A percentile compares a stretch with the other conserved stretches of the same genome.
phyloP scores from a whole-genome alignment of 2,329 filamentous ascomycete species.

The Aspergillus aculeatus region DNA sequence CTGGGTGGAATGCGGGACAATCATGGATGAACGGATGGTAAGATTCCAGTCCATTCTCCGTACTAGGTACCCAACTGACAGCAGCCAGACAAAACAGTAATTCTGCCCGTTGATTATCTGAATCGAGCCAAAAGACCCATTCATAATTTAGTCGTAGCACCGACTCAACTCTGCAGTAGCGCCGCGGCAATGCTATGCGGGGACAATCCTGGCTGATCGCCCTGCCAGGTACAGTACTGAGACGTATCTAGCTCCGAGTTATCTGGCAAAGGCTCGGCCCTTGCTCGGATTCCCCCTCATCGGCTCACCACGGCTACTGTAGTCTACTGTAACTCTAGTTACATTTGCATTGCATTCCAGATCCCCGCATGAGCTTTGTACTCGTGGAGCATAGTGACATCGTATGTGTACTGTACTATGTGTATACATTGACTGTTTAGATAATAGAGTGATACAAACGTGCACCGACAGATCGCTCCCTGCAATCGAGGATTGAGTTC shows the following conservation, averaged over 20 bases:
- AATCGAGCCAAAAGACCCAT: neutral
- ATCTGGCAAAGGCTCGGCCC: neutral
- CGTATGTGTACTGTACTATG: too few species aligned
- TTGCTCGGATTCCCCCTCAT: slow-evolving; percentile 7
- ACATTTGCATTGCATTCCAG: neutral
- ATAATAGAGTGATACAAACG: too few species aligned
- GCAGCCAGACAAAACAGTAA: neutral
- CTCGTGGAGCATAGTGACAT: neutral
- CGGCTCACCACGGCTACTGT: too few species aligned
- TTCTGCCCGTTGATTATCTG: slow-evolving; percentile 1
- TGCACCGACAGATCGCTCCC: too few species aligned
- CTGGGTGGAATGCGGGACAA: slow-evolving; percentile 4
- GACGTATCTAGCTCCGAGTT: neutral
- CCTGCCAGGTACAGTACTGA: neutral
- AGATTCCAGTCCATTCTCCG: neutral
- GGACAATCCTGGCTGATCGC: neutral
- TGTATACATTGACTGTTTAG: too few species aligned
- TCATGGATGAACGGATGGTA: neutral
- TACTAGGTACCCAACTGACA: neutral
- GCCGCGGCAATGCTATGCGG: neutral
- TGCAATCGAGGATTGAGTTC: too few species aligned
- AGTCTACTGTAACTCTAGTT: too few species aligned
- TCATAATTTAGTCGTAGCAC: neutral
- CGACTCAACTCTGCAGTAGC: neutral
- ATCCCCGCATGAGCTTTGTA: neutral